These are phyloP conservation scores for Pyrenophora graminea DNA, from an alignment of 2,329 filamentous ascomycete genomes.

Conservation along the genomic window DNA sequence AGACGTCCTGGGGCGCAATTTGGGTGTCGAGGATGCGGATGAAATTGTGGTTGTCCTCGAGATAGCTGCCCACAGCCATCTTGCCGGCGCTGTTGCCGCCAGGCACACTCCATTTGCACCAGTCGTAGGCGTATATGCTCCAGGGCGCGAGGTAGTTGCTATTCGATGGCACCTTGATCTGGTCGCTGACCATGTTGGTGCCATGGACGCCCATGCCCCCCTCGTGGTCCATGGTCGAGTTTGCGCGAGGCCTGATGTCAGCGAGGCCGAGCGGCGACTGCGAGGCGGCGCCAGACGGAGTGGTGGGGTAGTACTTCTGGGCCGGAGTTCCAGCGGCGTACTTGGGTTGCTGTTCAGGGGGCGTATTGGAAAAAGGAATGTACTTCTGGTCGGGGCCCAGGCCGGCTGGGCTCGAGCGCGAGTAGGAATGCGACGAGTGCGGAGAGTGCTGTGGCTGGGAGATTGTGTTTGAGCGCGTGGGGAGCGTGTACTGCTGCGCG, in stretches of 20 bases:
- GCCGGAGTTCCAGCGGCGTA: conserved; percentile 48
- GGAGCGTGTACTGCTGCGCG: conserved; percentile 64
- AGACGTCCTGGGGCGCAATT: conserved; percentile 69
- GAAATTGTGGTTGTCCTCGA: conserved; percentile 98
- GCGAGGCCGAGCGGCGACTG: conserved; percentile 89
- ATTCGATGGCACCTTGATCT: conserved; percentile 69
- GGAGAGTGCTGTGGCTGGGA: conserved; percentile 55
- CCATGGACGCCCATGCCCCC: conserved; percentile 58
- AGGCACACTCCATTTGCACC: conserved; percentile 96
- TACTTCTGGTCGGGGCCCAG: conserved; percentile 64
- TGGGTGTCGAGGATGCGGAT: conserved; percentile 97
- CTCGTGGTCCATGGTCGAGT: conserved; percentile 77
- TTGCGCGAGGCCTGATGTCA: conserved; percentile 85
- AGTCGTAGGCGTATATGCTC: conserved; percentile 96
- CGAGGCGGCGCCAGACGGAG: conserved; percentile 64
- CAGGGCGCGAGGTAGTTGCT: conserved; percentile 94
- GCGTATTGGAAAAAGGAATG: conserved; percentile 67
- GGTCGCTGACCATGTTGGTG: conserved; percentile 63
- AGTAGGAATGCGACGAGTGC: conserved; percentile 62
- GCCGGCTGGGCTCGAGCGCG: conserved; percentile 78
- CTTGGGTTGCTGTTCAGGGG: conserved; percentile 56
- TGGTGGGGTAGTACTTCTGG: conserved; percentile 63
- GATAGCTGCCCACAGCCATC: conserved; percentile 90
- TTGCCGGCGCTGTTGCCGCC: conserved; percentile 76
- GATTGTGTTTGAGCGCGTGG: conserved; percentile 68